Evolutionary conservation across 495 filamentous ascomycete species (phyloP).

Genomic region (Lasiosphaeriaceae sp.): DNA sequence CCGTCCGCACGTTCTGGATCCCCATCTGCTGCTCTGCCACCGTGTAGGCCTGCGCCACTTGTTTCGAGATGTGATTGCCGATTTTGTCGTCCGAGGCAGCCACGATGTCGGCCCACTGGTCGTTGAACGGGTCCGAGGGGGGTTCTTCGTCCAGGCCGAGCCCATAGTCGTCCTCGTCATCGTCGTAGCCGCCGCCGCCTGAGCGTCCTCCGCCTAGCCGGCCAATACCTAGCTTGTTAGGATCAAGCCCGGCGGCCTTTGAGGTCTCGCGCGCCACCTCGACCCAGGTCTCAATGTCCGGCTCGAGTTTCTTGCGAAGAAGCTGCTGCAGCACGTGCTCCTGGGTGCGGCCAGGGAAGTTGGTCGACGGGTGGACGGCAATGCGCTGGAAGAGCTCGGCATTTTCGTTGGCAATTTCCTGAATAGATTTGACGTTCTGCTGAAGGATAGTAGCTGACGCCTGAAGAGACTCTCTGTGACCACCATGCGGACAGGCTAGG

Average conservation of each 20-base stretch:
- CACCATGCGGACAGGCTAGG: too few relatives aligned
- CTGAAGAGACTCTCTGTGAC: slow-evolving; percentile 62
- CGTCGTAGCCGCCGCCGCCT: slow-evolving; percentile 15
- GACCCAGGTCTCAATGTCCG: slow-evolving; percentile 68
- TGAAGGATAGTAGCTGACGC: slow-evolving; percentile 62
- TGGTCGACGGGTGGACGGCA: slow-evolving; percentile 69
- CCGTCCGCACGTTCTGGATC: slow-evolving; percentile 67
- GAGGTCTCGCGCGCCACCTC: slow-evolving; percentile 51
- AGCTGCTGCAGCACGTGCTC: slow-evolving; percentile 58
- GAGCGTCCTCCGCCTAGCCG: not conserved
- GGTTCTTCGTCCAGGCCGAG: slow-evolving; percentile 28
- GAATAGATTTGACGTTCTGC: slow-evolving; percentile 56
- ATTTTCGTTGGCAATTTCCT: slow-evolving; percentile 54
- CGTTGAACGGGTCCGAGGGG: slow-evolving; percentile 35
- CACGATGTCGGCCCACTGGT: slow-evolving; percentile 39
- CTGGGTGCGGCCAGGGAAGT: slow-evolving; percentile 69
- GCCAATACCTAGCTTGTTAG: slow-evolving; percentile 15
- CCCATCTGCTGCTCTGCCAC: slow-evolving; percentile 63
- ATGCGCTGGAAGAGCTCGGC: slow-evolving; percentile 57
- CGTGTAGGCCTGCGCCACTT: slow-evolving; percentile 56
- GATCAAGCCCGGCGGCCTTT: slow-evolving; percentile 15
- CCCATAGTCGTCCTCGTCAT: slow-evolving; percentile 23
- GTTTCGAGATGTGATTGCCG: slow-evolving; percentile 38
- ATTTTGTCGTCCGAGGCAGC: slow-evolving; percentile 34
- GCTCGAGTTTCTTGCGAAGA: slow-evolving; percentile 77